A percentile compares a stretch with the other conserved stretches of the same genome.
Conservation (phyloP, 176 grass and related monocot species). For the Puya raimondii region DNA sequence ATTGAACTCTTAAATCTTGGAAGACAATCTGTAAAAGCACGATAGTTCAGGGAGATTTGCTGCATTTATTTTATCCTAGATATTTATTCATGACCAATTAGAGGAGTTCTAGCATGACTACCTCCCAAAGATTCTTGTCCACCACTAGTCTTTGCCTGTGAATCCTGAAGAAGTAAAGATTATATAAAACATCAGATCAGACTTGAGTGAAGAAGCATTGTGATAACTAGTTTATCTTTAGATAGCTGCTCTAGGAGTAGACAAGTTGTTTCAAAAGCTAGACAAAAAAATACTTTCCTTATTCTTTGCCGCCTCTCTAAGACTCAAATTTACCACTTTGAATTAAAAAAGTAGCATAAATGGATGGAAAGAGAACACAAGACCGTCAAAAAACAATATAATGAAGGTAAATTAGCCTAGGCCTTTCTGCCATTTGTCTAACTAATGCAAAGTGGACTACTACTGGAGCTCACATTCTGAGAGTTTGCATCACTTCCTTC, state of each 20-base stretch:
- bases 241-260: too few relatives aligned
- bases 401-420: conserved; percentile 15
- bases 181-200: background rate
- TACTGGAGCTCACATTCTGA: conserved; percentile 57
- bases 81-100: background rate
- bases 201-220: background rate
- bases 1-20: too few relatives aligned
- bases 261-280: too few relatives aligned
- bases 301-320: too few relatives aligned
- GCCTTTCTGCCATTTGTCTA: conserved; percentile 1
- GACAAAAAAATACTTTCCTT: too few relatives aligned
- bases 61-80: background rate
- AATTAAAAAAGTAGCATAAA: conserved; percentile 20
- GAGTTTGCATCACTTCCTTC: conserved; percentile 83
- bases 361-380: background rate
- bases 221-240: background rate
- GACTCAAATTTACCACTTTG: too few relatives aligned
- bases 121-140: conserved; percentile 11
- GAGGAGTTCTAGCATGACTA: background rate
- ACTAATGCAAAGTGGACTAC: conserved; percentile 6
- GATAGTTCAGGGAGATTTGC: too few relatives aligned
- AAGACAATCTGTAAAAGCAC: too few relatives aligned
- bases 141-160: conserved; percentile 2
- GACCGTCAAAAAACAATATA: background rate
- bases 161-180: conserved; percentile 1